A percentile compares a stretch with the other conserved stretches of the same genome.
Conservation (phyloP, 768 basidiomycete species). For the Lactarius hengduanensis region DNA sequence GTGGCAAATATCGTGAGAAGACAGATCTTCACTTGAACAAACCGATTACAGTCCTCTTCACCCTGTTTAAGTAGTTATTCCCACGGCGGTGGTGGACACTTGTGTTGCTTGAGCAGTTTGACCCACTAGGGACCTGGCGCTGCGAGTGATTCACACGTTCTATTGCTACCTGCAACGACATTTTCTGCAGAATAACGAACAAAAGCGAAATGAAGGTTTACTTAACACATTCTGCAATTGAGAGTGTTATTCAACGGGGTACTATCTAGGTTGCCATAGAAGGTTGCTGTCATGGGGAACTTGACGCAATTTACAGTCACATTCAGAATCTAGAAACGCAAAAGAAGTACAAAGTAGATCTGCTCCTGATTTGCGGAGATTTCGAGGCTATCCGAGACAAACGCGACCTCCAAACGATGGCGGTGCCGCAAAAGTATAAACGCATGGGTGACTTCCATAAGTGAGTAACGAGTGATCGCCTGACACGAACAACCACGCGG, state of each 20-base stretch:
- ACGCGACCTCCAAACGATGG: constrained; percentile 84
- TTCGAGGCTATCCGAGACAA: constrained; percentile 64
- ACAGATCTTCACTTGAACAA: background rate
- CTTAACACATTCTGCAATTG: background rate
- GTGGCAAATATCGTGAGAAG: background rate
- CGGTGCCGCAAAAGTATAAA: constrained; percentile 88
- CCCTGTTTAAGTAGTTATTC: background rate
- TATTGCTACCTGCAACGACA: background rate
- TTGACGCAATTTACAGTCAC: constrained; percentile 82
- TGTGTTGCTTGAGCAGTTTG: no score
- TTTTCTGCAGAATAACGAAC: background rate
- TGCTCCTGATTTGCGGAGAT: constrained; percentile 93
- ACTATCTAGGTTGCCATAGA: constrained; percentile 72
- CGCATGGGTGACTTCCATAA: constrained; percentile 81
- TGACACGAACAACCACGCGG: background rate
- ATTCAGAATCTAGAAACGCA: constrained; percentile 60
- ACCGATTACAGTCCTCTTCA: background rate
- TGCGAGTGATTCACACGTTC: background rate
- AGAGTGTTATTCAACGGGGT: constrained; percentile 1
- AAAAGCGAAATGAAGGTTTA: constrained; percentile 17
- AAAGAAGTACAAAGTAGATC: constrained; percentile 69
- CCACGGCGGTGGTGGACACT: background rate
- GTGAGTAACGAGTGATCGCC: constrained; percentile 39
- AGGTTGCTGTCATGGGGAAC: constrained; percentile 93
- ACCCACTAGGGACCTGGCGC: no score